Percentiles rank a stretch among this genome's conserved stretches.
Evolutionary conservation across 371 early-diverging fungal species (phyloP).

Genomic region (Catenaria anguillulae): DNA sequence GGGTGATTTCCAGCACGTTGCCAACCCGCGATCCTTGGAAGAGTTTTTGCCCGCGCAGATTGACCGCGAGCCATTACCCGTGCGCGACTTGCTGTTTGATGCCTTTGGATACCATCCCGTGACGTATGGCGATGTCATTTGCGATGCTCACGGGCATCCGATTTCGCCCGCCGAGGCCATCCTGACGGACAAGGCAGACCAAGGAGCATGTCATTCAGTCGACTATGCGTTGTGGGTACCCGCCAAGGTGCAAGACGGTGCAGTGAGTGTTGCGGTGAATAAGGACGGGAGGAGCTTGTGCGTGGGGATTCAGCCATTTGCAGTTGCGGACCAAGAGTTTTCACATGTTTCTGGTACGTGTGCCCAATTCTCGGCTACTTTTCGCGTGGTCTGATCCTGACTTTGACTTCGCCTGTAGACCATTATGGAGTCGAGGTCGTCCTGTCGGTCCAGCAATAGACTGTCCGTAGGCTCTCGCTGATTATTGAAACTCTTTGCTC

Average conservation of each 20-base stretch:
- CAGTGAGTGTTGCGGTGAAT: too few relatives aligned
- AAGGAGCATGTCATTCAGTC: conserved; percentile 41
- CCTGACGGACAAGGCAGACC: conserved; percentile 38
- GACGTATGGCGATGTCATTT: conserved; percentile 50
- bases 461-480: too few relatives aligned
- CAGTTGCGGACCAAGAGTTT: too few relatives aligned
- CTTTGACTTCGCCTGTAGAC: too few relatives aligned
- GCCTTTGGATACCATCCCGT: conserved; percentile 53
- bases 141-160: conserved; percentile 22
- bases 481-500: too few relatives aligned
- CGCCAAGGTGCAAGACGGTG: neutral
- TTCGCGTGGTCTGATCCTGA: too few relatives aligned
- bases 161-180: conserved; percentile 36
- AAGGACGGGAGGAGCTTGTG: too few relatives aligned
- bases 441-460: too few relatives aligned
- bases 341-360: too few relatives aligned
- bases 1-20: conserved; percentile 33
- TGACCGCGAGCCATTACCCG: conserved; percentile 5
- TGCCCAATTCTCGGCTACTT: too few relatives aligned
- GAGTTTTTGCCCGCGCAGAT: neutral
- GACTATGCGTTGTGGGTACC: conserved; percentile 45
- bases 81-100: conserved; percentile 37
- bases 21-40: conserved; percentile 15
- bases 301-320: too few relatives aligned
- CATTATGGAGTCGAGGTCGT: too few relatives aligned